Evolutionary conservation across 2,329 filamentous ascomycete species (phyloP), one percentile per base, ranked within the genome.

Genomic region (Aspergillus sp.): DNA sequence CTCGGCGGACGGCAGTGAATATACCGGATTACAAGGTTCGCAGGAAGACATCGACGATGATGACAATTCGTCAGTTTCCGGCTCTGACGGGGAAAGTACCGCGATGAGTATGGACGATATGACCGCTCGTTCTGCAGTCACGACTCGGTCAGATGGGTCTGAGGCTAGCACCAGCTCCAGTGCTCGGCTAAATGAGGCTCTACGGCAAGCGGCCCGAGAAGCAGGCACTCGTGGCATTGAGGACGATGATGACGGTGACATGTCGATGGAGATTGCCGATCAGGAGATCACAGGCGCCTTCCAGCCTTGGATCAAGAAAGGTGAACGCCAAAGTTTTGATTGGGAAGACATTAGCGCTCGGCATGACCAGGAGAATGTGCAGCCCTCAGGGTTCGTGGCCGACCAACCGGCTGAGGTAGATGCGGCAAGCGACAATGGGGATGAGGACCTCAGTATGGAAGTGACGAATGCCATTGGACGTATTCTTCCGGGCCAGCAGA

Each of bases 361-460:
- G 10, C 68, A 78, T 38, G 79, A 81, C 54, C 80, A 81, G 58
- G 80, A 82, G 61, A 82, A 81, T 62, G 56, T 77, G 10, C 71
- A 77, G 55, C 75, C 73, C 13, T 72, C 76, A 41, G 69, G 71
- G n/a, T 54, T 32, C 32, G 43, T 59, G 7, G 25, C 39, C 6
- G 45, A 58, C 15, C 54, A 63, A 52, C 49, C 61, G 10, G 60
- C 48, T 15, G 3, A 49, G 43, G 48, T 59, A 15, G 62, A 69
- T 63, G 58, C 61, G 63, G 25, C 74, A 74, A 60, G 77, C 81
- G 55, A 81, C 23, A 72, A 78, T 5, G 81, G 83, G 23, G 83
- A 85, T 19, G 85, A 87, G 64, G 91, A 93, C 41, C 88, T 96
- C 82, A 95, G 91, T 21, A 97, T 98, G 94, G 94, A 98, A 68